These are phyloP conservation scores for Ceratocystis alfenasii DNA, from an alignment of 2,329 filamentous ascomycete genomes.

Conservation along the genomic window DNA sequence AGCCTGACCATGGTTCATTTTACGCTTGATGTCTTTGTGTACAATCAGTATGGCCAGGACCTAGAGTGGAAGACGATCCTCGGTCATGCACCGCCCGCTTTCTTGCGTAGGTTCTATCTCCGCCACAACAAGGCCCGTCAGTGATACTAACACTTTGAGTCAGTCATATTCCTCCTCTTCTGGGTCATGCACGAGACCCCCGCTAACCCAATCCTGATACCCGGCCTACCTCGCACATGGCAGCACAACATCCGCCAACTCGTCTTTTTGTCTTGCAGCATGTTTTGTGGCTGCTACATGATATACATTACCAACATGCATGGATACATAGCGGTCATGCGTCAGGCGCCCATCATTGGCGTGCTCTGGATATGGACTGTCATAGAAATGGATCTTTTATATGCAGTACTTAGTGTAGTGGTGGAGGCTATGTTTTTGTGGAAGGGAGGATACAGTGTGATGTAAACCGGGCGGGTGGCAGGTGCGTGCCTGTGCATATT, in stretches of 20 bases:
- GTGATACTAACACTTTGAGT: not conserved
- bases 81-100: conserved; percentile 39
- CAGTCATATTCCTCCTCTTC: conserved; percentile 45
- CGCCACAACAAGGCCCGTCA: not conserved
- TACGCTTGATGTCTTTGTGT: conserved; percentile 66
- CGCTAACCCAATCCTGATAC: conserved; percentile 39
- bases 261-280: conserved; percentile 52
- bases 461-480: conserved; percentile 20
- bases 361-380: conserved; percentile 91
- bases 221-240: conserved; percentile 38
- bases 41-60: conserved; percentile 62
- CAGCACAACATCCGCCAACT: conserved; percentile 39
- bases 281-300: conserved; percentile 61
- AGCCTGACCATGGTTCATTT: conserved; percentile 62
- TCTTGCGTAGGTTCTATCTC: not conserved
- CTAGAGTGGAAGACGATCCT: conserved; percentile 48
- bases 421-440: conserved; percentile 37
- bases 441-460: conserved; percentile 40
- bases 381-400: conserved; percentile 65
- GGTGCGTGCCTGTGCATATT: not conserved
- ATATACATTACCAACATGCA: conserved; percentile 69
- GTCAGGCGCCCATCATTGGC: conserved; percentile 75
- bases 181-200: conserved; percentile 45
- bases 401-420: conserved; percentile 46
- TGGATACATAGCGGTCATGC: conserved; percentile 81